Evolutionary conservation across 2,329 filamentous ascomycete genomes (phyloP), one percentile per base, ranked within the genome.

Genomic region (Trichoderma sp.): DNA sequence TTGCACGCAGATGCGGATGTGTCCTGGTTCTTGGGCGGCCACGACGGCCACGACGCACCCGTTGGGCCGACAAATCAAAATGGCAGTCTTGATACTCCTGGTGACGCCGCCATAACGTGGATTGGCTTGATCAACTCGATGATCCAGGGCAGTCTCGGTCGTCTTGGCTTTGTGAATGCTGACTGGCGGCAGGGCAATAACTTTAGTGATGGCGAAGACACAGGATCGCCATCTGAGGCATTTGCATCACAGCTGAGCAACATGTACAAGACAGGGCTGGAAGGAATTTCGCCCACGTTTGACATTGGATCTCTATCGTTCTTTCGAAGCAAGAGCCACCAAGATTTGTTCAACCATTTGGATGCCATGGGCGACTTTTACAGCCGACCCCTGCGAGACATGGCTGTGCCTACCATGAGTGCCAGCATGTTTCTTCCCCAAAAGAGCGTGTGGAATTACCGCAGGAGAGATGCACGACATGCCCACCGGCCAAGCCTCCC

Each of bases 341-440:
- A 79, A 63, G 77, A 79, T 14, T 84, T 86, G 67, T 84, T 87
- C 70, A 75, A 83, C 32, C 81, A 83, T 72, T 77, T 88, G 14
- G 85, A 87, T 71, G 77, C 75, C 54, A 74, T 79, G 2, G 85
- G 83, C 7, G 82, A 82, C 8, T 84, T 85, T 71, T 83, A 82
- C 71, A 82, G 84, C 68, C 79, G 82, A 71, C 77, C 81, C 13
- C 81, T 83, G 69, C 81, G 80, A 18, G 83, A 85, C 68, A 81
- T 84, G 18, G 82, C 83, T 14, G 79, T 87, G 13, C 84, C 86
- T 70, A 86, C 84, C n/a, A 77, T 87, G 28, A 85, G 83, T 56
- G 83, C 86, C 60, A 84, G 81, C 70, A 82, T 87, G 77, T 85
- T 88, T 68, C 74, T 85, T 5, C 82, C 84, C 4, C 83, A 83